A percentile compares a stretch with the other conserved stretches of the same genome.
Evolutionary conservation across 2,329 filamentous ascomycete genomes (phyloP).

Genomic region (Fusarium sp.): DNA sequence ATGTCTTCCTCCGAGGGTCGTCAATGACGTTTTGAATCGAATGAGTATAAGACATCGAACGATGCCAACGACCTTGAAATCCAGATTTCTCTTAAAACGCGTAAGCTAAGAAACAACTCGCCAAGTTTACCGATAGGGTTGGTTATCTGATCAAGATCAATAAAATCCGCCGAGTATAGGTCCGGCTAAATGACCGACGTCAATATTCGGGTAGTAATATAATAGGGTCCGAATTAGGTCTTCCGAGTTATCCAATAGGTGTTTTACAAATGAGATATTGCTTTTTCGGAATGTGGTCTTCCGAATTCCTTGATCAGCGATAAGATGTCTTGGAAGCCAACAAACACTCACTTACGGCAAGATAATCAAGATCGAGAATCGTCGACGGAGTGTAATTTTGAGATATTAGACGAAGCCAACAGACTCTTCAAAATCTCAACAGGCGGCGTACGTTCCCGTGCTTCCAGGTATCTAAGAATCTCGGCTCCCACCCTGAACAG

Average conservation of each 20-base stretch:
- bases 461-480: neutral
- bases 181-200: neutral
- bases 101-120: neutral
- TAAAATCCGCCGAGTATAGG: neutral
- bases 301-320: slow-evolving; percentile 16
- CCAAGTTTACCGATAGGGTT: neutral
- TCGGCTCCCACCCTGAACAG: neutral
- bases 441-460: neutral
- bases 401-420: neutral
- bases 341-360: neutral
- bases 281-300: slow-evolving; percentile 7
- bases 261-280: neutral
- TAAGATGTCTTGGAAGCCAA: neutral
- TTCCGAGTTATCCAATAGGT: neutral
- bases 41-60: neutral
- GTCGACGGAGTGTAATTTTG: neutral
- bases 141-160: neutral
- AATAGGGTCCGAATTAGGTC: neutral
- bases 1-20: slow-evolving; percentile 3
- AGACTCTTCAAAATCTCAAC: neutral
- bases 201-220: neutral
- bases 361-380: neutral
- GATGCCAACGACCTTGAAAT: neutral
- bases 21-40: neutral
- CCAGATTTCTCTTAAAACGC: neutral